Percentiles rank a stretch among this genome's conserved stretches.
Evolutionary conservation across 140 eudicot genomes (phyloP).

Genomic region (Ambrosia hybrid): DNA sequence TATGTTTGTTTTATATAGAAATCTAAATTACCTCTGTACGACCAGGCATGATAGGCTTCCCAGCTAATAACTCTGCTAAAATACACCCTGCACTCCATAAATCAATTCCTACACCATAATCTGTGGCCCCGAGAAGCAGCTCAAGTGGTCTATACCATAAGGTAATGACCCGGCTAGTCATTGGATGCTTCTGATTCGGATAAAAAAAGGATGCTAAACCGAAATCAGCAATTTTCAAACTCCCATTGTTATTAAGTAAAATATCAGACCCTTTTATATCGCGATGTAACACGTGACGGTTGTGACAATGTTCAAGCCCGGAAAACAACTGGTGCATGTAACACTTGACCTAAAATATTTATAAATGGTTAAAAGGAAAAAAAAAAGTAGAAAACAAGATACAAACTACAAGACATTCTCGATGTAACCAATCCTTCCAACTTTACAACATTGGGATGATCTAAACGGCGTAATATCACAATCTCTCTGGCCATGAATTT

Average conservation of each 20-base stretch:
- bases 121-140: conserved; percentile 78
- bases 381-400: not conserved
- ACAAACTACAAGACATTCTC: too few relatives aligned
- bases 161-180: conserved; percentile 80
- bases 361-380: not conserved
- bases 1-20: too few relatives aligned
- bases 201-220: conserved; percentile 74
- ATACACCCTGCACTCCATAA: conserved; percentile 86
- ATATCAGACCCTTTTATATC: conserved; percentile 80
- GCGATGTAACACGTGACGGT: conserved; percentile 63
- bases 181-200: conserved; percentile 67
- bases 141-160: conserved; percentile 85
- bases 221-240: conserved; percentile 78
- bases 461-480: too few relatives aligned
- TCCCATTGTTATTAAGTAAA: conserved; percentile 64
- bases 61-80: conserved; percentile 73
- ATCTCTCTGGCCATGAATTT: too few relatives aligned
- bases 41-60: conserved; percentile 86
- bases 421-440: too few relatives aligned
- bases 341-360: conserved; percentile 56
- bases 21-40: conserved; percentile 59
- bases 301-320: conserved; percentile 83
- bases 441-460: too few relatives aligned
- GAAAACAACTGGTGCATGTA: conserved; percentile 69
- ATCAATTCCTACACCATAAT: conserved; percentile 72